Base-by-base conservation (phyloP, 441 rosid species). In the Syzygium malaccense region DNA sequence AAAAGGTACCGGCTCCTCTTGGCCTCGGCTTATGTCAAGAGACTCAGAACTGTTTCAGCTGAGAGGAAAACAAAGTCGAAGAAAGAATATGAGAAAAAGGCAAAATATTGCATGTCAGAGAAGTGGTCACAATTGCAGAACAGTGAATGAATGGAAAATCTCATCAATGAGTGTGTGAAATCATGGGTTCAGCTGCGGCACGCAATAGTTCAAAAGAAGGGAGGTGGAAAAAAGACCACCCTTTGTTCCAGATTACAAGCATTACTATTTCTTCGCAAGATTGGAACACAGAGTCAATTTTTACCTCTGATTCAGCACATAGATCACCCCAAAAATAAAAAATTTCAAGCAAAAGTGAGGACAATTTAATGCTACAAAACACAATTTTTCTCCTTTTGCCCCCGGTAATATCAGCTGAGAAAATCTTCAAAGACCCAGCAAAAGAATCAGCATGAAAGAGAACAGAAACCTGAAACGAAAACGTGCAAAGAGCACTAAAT, bases 91-190 rank as follows among this genome's bases (percentile, higher is more conserved):
- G 55, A 88, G 90, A 71, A 86, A 80, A 86, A 80, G 53, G 85
- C 30, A 66, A 53, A 87, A 90, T 90, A 87, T 92, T 90, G 92
- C 89, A 92, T 92, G 96, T 94, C 95, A 93, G 95, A 83, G 85
- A 83, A 88, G 86, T 89, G 79, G 88, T 79, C 53, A 88, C 88
- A 87, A 84, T 79, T 86, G 88, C 90, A 92, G 89, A 75, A 87
- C 62, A 58, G 89, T 62, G 71, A 78, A 62, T 48, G 91, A 93
- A 90, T 62, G 88, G 88, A 86, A 91, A 89, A 55, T 85, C 83
- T 41, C 83, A 26, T 23, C 88, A 71, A 90, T 91, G 91, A 92
- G 85, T 85, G 84, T 54, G 90, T 57, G 75, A 60, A 90, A 89
- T 51, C 88, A 78, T 78, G 87, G 93, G 57, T 55, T 85, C 12